These are phyloP conservation scores for Afroboletus lepidellus DNA, from an alignment of 1,284 basidiomycete species.

Conservation along the genomic window DNA sequence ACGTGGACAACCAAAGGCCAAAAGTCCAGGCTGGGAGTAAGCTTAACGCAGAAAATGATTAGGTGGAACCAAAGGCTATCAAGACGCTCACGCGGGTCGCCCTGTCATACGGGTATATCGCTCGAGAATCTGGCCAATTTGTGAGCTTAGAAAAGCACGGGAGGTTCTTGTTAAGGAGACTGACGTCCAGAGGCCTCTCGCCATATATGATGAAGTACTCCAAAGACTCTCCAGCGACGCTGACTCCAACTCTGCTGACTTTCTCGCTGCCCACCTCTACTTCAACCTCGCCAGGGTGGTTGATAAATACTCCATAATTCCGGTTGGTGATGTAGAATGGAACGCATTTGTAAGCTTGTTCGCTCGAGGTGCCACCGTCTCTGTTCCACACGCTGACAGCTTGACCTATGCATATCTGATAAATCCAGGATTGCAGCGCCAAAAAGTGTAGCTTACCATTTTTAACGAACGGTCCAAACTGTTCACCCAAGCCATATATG, in stretches of 20 bases:
- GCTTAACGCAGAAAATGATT: constrained; percentile 35
- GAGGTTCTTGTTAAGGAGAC: constrained; percentile 9
- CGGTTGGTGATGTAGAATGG: constrained; percentile 70
- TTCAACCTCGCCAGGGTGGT: constrained; percentile 75
- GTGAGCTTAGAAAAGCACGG: constrained; percentile 1
- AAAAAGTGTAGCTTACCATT: constrained; percentile 48
- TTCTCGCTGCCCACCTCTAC: constrained; percentile 75
- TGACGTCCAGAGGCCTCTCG: constrained; percentile 57
- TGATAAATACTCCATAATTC: constrained; percentile 74
- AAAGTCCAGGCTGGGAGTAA: constrained; percentile 71
- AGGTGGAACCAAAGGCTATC: background rate
- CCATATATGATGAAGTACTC: constrained; percentile 74
- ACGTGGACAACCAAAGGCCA: constrained; percentile 75
- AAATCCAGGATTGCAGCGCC: constrained; percentile 2
- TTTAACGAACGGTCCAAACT: constrained; percentile 73
- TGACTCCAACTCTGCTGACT: constrained; percentile 68
- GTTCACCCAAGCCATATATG: constrained; percentile 71
- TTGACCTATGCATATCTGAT: constrained; percentile 42
- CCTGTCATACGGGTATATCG: constrained; percentile 24
- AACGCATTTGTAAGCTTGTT: constrained; percentile 76
- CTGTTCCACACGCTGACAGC: constrained; percentile 69
- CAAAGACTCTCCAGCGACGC: constrained; percentile 59
- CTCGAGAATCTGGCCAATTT: constrained; percentile 14
- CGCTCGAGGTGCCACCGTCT: constrained; percentile 68
- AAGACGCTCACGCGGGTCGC: constrained; percentile 16